A percentile compares a stretch with the other conserved stretches of the same genome.
These are phyloP conservation scores for Skeletonema grethae DNA, from an alignment of 108 stramenopile genomes.

Conservation along the genomic window DNA sequence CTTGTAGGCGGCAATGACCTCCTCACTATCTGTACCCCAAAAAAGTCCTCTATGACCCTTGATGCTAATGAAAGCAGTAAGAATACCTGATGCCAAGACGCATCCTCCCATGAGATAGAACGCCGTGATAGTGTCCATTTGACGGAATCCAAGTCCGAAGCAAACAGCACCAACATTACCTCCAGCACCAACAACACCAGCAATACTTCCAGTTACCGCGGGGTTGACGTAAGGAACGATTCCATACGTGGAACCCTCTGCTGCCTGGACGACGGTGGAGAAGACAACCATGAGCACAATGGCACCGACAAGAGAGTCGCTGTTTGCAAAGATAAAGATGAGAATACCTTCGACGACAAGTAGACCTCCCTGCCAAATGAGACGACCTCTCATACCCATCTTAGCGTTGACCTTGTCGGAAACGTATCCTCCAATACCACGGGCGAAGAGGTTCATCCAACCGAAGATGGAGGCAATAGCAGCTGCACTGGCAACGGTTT, in stretches of 20 bases:
- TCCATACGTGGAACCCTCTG: slow-evolving; percentile 77
- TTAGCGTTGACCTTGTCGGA: slow-evolving; percentile 49
- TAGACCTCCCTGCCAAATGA: slow-evolving; percentile 53
- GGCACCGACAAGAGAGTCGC: slow-evolving; percentile 48
- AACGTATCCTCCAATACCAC: slow-evolving; percentile 55
- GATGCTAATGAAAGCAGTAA: slow-evolving; percentile 52
- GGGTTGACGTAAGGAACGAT: slow-evolving; percentile 90
- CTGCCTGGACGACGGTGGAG: slow-evolving; percentile 77
- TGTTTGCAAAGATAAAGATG: slow-evolving; percentile 68
- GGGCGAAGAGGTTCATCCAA: slow-evolving; percentile 73
- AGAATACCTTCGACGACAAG: slow-evolving; percentile 66
- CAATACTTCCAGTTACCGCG: slow-evolving; percentile 69
- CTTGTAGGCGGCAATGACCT: slow-evolving; percentile 4
- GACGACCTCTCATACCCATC: slow-evolving; percentile 77
- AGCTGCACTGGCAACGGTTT: slow-evolving; percentile 46
- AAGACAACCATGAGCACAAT: slow-evolving; percentile 77
- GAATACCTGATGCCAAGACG: slow-evolving; percentile 18
- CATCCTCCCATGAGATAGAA: slow-evolving; percentile 51
- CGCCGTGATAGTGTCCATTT: slow-evolving; percentile 22
- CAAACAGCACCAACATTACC: slow-evolving; percentile 65
- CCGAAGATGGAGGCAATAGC: slow-evolving; percentile 62
- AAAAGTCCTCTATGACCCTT: slow-evolving; percentile 55
- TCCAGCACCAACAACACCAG: slow-evolving; percentile 86
- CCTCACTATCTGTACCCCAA: slow-evolving; percentile 38
- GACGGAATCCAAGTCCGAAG: slow-evolving; percentile 65